These are phyloP conservation scores for Populus euphratica DNA, from an alignment of 345 rosid species.

Conservation along the genomic window DNA sequence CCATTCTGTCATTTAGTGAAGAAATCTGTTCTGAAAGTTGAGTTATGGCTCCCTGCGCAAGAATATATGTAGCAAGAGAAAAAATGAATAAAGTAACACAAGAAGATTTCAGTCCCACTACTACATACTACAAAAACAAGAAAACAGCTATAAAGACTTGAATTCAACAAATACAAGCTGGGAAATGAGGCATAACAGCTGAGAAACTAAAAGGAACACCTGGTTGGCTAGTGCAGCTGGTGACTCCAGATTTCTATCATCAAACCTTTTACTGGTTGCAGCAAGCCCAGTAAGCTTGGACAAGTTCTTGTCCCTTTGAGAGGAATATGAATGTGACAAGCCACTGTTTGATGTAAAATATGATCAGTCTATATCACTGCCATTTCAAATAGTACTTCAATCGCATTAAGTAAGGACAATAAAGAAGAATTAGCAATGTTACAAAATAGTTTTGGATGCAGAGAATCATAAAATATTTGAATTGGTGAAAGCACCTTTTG, in stretches of 20 bases:
- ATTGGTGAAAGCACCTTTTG: conserved; percentile 47
- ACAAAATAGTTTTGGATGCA: not conserved
- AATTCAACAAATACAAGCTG: not conserved
- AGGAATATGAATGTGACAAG: conserved; percentile 87
- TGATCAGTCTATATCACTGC: conserved; percentile 6
- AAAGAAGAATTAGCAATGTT: not conserved
- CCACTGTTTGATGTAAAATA: conserved; percentile 46
- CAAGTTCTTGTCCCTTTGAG: conserved; percentile 62
- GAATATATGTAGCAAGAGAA: not conserved
- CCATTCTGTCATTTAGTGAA: conserved; percentile 81
- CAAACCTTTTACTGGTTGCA: conserved; percentile 40
- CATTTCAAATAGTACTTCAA: not conserved
- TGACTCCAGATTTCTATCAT: conserved; percentile 48
- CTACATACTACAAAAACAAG: not conserved
- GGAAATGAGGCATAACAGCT: conserved; percentile 1
- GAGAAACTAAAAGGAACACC: conserved; percentile 35
- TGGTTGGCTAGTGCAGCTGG: conserved; percentile 41
- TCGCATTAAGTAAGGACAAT: not conserved
- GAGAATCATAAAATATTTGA: not conserved
- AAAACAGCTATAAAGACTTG: not conserved
- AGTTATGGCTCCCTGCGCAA: conserved; percentile 55
- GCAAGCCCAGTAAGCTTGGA: conserved; percentile 45
- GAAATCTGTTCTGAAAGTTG: conserved; percentile 93
- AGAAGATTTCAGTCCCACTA: conserved; percentile 2
- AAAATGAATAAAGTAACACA: conserved; percentile 1